phyloP scores from a whole-genome alignment of 306 rosid genomes.

The Pachyrhizus erosus region DNA sequence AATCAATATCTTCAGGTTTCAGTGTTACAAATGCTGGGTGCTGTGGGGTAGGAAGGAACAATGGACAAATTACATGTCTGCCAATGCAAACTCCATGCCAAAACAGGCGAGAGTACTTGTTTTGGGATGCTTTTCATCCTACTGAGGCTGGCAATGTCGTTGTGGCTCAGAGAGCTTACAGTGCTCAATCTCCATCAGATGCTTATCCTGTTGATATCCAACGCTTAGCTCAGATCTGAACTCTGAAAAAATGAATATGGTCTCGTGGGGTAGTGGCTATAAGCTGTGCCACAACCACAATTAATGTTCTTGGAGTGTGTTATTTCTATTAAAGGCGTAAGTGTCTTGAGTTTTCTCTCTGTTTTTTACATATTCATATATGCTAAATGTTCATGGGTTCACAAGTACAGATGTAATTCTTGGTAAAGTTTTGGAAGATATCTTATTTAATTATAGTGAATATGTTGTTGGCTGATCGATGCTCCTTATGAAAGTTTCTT shows the following conservation, averaged over 20 bases:
- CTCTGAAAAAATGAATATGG: slow-evolving; percentile 2
- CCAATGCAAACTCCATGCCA: slow-evolving; percentile 81
- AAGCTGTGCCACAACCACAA: slow-evolving; percentile 10
- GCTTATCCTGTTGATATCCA: slow-evolving; percentile 83
- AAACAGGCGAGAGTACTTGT: slow-evolving; percentile 70
- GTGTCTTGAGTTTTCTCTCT: not conserved
- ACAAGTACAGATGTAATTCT: slow-evolving; percentile 38
- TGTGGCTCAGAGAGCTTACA: slow-evolving; percentile 72
- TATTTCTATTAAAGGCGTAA: slow-evolving; percentile 16
- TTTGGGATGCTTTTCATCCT: slow-evolving; percentile 98
- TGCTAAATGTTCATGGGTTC: slow-evolving; percentile 29
- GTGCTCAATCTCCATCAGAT: slow-evolving; percentile 70
- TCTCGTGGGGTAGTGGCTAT: slow-evolving; percentile 5
- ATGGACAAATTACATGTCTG: slow-evolving; percentile 89
- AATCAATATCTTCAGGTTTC: slow-evolving; percentile 63
- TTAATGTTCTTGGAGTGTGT: slow-evolving; percentile 40
- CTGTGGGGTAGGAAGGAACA: slow-evolving; percentile 95
- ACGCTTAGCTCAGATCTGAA: slow-evolving; percentile 66
- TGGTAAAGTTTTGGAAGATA: slow-evolving; percentile 30
- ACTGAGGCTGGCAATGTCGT: slow-evolving; percentile 72
- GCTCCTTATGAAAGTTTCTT: not conserved
- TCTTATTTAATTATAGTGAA: not conserved
- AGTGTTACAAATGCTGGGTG: slow-evolving; percentile 69
- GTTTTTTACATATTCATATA: slow-evolving; percentile 1
- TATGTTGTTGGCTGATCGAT: not conserved